Evolutionary conservation across 768 basidiomycete genomes (phyloP).

Genomic region (Termitomyces heimii): DNA sequence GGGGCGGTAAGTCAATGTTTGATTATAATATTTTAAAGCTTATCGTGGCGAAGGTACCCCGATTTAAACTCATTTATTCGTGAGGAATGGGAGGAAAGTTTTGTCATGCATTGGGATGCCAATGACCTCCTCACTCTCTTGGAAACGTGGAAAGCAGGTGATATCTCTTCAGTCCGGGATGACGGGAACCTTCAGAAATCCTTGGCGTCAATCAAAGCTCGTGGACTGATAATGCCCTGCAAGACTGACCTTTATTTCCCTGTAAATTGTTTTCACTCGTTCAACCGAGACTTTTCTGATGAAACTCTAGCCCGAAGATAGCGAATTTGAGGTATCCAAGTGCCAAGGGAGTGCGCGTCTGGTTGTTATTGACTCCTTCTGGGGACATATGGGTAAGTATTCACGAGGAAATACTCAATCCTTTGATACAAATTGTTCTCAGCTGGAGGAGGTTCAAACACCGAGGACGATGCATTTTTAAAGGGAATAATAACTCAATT

Average conservation of each 20-base stretch:
- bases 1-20: slow-evolving; percentile 26
- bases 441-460: slow-evolving; percentile 41
- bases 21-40: not conserved
- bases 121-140: slow-evolving; percentile 46
- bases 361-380: slow-evolving; percentile 48
- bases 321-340: slow-evolving; percentile 37
- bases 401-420: not conserved
- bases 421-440: not conserved
- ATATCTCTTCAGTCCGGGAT: slow-evolving; percentile 39
- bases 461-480: slow-evolving; percentile 36
- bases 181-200: slow-evolving; percentile 35
- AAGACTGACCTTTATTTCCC: slow-evolving; percentile 58
- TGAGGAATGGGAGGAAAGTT: slow-evolving; percentile 44
- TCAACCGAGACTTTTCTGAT: not conserved
- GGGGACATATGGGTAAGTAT: slow-evolving; percentile 50
- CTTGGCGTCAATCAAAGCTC: slow-evolving; percentile 39
- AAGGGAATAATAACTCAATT: slow-evolving; percentile 37
- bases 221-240: slow-evolving; percentile 51
- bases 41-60: slow-evolving; percentile 28
- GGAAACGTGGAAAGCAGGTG: slow-evolving; percentile 44
- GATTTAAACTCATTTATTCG: slow-evolving; percentile 44
- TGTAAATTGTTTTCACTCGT: slow-evolving; percentile 19
- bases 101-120: slow-evolving; percentile 44
- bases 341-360: slow-evolving; percentile 34
- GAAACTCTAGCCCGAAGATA: slow-evolving; percentile 44